Percentiles rank a stretch among this genome's conserved stretches.
Conservation (phyloP, 176 grass and related monocot genomes). For the Juncus inflexus region DNA sequence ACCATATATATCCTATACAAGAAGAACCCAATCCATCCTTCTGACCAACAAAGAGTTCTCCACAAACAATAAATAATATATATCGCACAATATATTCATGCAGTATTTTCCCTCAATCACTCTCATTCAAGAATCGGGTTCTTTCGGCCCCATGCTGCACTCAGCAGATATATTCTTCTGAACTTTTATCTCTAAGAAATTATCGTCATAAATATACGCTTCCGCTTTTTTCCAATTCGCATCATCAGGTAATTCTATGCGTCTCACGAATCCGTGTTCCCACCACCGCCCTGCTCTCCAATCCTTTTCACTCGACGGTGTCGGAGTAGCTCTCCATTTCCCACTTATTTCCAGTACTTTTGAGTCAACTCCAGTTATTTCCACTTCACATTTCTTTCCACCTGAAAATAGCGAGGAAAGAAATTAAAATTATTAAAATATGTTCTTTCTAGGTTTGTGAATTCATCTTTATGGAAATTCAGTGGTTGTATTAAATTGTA, state of each 20-base stretch:
- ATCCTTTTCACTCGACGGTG: constrained; percentile 39
- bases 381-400: constrained; percentile 70
- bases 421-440: not conserved
- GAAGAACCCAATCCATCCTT: constrained; percentile 8
- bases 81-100: not conserved
- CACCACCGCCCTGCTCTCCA: constrained; percentile 78
- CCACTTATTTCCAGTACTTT: constrained; percentile 84
- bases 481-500: no score
- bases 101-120: not conserved
- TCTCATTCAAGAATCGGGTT: constrained; percentile 17
- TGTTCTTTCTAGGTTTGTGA: no score
- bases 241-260: constrained; percentile 72
- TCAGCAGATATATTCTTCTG: constrained; percentile 42
- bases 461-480: no score
- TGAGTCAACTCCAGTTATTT: constrained; percentile 50
- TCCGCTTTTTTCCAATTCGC: constrained; percentile 60
- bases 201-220: constrained; percentile 60
- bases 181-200: constrained; percentile 65
- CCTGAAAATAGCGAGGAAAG: constrained; percentile 21
- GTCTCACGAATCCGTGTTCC: constrained; percentile 88
- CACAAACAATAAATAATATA: not conserved
- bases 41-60: not conserved
- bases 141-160: constrained; percentile 10
- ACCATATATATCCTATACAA: constrained; percentile 22
- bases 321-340: constrained; percentile 44